Percentiles rank a stretch among this genome's conserved stretches.
These are phyloP conservation scores for Eucalyptus regnans DNA, from an alignment of 345 rosid species.

Conservation along the genomic window DNA sequence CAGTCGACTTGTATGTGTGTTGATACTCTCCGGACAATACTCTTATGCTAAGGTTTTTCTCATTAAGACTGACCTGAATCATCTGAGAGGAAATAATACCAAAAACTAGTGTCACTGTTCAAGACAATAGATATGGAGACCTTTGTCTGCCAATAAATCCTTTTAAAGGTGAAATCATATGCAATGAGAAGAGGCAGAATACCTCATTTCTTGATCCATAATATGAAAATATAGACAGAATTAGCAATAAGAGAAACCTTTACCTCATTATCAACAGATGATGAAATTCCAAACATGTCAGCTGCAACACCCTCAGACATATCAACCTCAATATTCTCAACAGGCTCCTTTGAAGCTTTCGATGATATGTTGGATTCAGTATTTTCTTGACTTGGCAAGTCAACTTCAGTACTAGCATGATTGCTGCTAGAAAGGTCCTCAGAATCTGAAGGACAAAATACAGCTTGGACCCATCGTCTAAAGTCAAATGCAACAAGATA, in stretches of 20 bases:
- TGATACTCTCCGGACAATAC: slow-evolving; percentile 71
- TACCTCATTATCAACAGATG: slow-evolving; percentile 52
- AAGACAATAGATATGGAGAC: not conserved
- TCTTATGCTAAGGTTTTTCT: slow-evolving; percentile 30
- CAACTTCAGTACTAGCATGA: slow-evolving; percentile 8
- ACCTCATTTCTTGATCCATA: not conserved
- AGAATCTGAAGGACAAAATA: slow-evolving; percentile 31
- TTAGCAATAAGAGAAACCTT: not conserved
- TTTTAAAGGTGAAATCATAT: not conserved
- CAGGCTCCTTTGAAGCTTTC: slow-evolving; percentile 1
- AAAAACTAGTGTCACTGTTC: not conserved
- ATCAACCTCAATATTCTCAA: slow-evolving; percentile 37
- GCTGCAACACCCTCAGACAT: slow-evolving; percentile 69
- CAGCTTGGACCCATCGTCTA: slow-evolving; percentile 92
- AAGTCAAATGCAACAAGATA: not conserved
- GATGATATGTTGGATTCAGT: not conserved
- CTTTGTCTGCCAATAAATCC: not conserved
- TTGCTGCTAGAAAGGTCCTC: not conserved
- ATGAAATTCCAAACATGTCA: slow-evolving; percentile 66
- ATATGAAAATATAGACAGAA: not conserved
- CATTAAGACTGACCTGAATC: slow-evolving; percentile 30
- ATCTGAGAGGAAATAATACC: slow-evolving; percentile 14
- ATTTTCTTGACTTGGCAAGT: slow-evolving; percentile 8
- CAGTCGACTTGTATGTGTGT: slow-evolving; percentile 87
- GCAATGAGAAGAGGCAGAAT: not conserved